Percentiles rank a stretch among this genome's conserved stretches.
Conservation (phyloP, 495 filamentous ascomycete species). For the Neurospora cerealis region DNA sequence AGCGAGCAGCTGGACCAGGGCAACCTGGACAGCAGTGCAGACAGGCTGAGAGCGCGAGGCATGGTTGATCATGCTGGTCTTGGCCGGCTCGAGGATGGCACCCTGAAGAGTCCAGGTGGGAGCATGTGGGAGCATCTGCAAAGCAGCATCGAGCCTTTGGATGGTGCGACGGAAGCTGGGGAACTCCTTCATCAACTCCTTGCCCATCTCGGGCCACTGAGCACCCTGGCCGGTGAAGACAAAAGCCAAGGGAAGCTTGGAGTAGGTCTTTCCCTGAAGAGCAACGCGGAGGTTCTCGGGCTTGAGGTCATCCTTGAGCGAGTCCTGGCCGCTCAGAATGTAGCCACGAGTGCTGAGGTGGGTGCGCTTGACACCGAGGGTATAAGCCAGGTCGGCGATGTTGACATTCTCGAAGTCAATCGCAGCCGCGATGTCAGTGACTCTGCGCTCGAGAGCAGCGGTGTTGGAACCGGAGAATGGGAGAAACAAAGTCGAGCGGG, state of each 20-base stretch:
- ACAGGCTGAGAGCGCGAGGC: conserved; percentile 31
- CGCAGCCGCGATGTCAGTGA: background rate
- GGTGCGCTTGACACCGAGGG: conserved; percentile 21
- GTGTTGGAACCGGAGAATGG: conserved; percentile 4
- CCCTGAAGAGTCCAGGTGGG: background rate
- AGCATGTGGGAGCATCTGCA: background rate
- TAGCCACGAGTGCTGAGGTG: conserved; percentile 5
- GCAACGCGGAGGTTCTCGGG: background rate
- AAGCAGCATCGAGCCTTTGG: conserved; percentile 7
- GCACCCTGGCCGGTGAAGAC: conserved; percentile 35
- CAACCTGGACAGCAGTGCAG: conserved; percentile 40
- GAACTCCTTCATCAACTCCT: conserved; percentile 24
- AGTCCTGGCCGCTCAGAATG: conserved; percentile 1
- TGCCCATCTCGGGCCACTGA: conserved; percentile 42
- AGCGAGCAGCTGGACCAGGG: conserved; percentile 39
- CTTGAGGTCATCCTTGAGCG: background rate
- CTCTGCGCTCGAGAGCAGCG: background rate
- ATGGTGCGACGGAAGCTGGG: conserved; percentile 14
- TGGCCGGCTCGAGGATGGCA: conserved; percentile 8
- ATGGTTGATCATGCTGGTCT: conserved; percentile 23
- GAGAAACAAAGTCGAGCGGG: background rate
- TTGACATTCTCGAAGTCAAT: conserved; percentile 3
- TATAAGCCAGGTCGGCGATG: conserved; percentile 20
- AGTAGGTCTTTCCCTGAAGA: background rate
- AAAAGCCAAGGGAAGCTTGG: conserved; percentile 13